These are phyloP conservation scores for Talaromyces wortmannii DNA, from an alignment of 495 filamentous ascomycete species.

Conservation along the genomic window DNA sequence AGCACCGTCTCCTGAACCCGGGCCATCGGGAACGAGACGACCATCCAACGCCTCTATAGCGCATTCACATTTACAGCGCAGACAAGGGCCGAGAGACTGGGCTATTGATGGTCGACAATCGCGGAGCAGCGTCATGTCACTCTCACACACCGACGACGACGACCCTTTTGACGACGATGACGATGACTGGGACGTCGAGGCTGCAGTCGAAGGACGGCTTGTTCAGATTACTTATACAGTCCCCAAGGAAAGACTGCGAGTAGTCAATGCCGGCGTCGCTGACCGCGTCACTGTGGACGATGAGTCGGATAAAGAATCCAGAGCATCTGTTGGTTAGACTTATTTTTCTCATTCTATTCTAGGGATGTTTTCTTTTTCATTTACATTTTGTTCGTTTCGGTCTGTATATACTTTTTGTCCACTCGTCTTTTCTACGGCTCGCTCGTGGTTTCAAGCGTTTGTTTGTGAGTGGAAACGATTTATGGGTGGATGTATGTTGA, in stretches of 20 bases:
- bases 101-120: constrained; percentile 24
- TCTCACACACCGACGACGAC: constrained; percentile 9
- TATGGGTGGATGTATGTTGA: not conserved
- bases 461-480: not conserved
- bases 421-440: not conserved
- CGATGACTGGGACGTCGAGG: constrained; percentile 87
- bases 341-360: not conserved
- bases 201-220: constrained; percentile 66
- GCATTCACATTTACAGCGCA: constrained; percentile 42
- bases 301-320: not conserved
- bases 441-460: not conserved
- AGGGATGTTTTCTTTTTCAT: not conserved
- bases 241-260: constrained; percentile 73
- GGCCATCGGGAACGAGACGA: constrained; percentile 34
- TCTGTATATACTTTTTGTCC: not conserved
- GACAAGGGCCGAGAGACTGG: constrained; percentile 54
- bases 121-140: not conserved
- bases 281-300: constrained; percentile 10
- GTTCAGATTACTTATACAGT: constrained; percentile 96
- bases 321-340: not conserved
- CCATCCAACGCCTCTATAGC: constrained; percentile 53
- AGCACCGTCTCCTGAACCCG: constrained; percentile 18
- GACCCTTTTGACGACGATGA: constrained; percentile 27
- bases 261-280: constrained; percentile 61
- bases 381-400: not conserved